Base-by-base conservation (phyloP, 495 filamentous ascomycete species). In the Mytilinidion resinicola region DNA sequence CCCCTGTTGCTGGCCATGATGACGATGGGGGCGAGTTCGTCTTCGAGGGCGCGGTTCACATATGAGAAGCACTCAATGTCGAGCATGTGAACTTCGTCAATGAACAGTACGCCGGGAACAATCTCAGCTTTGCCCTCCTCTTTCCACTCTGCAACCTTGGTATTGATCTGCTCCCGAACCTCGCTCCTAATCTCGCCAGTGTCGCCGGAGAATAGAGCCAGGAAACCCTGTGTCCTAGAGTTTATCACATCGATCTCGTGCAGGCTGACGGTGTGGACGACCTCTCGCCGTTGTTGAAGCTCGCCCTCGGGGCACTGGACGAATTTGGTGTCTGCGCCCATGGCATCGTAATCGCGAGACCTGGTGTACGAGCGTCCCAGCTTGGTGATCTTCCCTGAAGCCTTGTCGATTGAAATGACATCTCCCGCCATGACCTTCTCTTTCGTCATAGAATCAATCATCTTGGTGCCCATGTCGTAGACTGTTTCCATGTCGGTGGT, bases 191-290 rank as follows among this genome's bases (percentile, higher is more conserved):
- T 97, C 80, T 99, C 93, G 71, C 95, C 95, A 1, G 95, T 99
- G 71, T 97, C 93, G 57, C 93, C 93, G 9, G 93, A 95, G 74
- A 97, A 97, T 9, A 97, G 85, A 9, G 92, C 92, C 35, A 96
- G 76, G 72, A 96, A 98, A 30, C 93, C 93, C 72, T 99, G 93
- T 44, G 93, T 95, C 41, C 93, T 83, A 35, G 90, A 96, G 75
- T 99, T 99, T 77, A 97, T 97, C 20, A 99, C 93, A 69, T 99
- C 93, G 67, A 99, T 97, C 73, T 99, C 93, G 74, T 99, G 93
- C 1, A 99, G 81, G 42, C 85, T 91, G 60, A 99, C 93, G 2
- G 93, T 96, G 73, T 99, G 93, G 30, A 96, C 86, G 12, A 96
- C 91, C 70, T 99, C 95, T 69, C 93, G 93, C 53, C 93, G 89